Evolutionary conservation across 208 protist genomes (phyloP), one percentile per base, ranked within the genome.

Genomic region (Sergeia podlipaevii): DNA sequence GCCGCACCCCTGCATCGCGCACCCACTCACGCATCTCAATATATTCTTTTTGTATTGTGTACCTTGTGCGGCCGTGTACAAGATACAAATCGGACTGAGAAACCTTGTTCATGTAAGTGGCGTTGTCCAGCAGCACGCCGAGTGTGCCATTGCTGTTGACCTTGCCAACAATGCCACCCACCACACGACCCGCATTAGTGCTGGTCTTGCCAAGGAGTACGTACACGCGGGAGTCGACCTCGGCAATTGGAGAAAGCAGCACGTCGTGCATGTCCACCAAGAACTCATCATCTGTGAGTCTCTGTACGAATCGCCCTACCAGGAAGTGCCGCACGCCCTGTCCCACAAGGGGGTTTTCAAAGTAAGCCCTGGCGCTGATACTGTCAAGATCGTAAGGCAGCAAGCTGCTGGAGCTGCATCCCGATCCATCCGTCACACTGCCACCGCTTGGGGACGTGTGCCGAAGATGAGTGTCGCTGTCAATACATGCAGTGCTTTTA

Each of bases 81-180:
- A 91, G 62, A 33, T 58, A 72, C 7, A 95, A 70, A 41, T 72
- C 59, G 23, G 72, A 61, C 32, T 72, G 83, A 23, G 79, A 69
- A 27, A 95, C 74, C 36, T 75, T 71, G 18, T 63, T 30, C 38
- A 82, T 74, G 43, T 87, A 92, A 17, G 56, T 74, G 60, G 88
- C 80, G 71, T 90, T 86, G 65, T 95, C 88, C 27, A 95, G 58
- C 24, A 95, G 61, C 3, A 92, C 84, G 8, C 74, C 77, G 34
- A 91, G 68, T 2, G 88, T 92, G 36, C 88, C 88, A 67, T 95
- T 84, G 60, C 84, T 85, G 62, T 91, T 89, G 8, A 92, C 81
- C 21, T 73, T 74, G 0, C 69, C 82, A 11, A 95, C 82, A 8
- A 92, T 58, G 52, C 84, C 88, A 17, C 80, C 74, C 27, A 86